Base-by-base conservation (phyloP, 1,284 basidiomycete species). In the Ceratobasidium papillatum region DNA sequence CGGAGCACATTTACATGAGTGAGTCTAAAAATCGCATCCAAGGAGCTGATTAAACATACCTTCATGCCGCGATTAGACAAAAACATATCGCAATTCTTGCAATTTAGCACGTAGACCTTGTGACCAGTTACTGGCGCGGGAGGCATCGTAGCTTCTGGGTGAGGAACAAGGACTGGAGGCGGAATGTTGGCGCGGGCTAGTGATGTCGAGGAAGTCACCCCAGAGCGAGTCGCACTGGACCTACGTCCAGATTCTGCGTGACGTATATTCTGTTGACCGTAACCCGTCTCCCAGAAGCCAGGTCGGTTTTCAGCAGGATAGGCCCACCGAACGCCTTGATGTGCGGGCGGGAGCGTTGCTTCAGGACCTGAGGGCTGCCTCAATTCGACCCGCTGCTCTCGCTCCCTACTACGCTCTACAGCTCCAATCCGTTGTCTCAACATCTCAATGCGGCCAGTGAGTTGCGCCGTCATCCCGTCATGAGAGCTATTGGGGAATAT, bases 61-160 rank as follows among this genome's bases (percentile, higher is more conserved):
- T 92, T 92, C 93, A 95, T 94, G 63, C 90, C 93, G 22, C 94
- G 87, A 81, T 95, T 94, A 22, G 92, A 92, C 61, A 94, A 82
- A 80, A 95, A 94, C 58, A 85, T 87, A 43, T 86, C 85, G 80
- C 93, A 95, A 22, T 88, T 85, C 77, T 86, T 89, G 83, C 94
- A 95, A 80, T 93, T 90, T 72, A 95, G 83, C 38, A 93, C 87
- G 87, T 92, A 94, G 73, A 95, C 92, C 81, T 91, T 90, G 82
- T 84, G 83, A 45, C 75, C 73, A 71, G 78, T 69, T 73, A 78
- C 75, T 77, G 77, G 69, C 14, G 58, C 41, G 17, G 69, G 69
- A 14, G 69, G 69, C 8, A 72, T 34, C 30, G 30, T 25, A 14
- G 43, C 19, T 45, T 61, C 58, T 19, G 69, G 43, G 22, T 45